Evolutionary conservation across 2,329 filamentous ascomycete species (phyloP).

Genomic region (Gyromitra esculenta): DNA sequence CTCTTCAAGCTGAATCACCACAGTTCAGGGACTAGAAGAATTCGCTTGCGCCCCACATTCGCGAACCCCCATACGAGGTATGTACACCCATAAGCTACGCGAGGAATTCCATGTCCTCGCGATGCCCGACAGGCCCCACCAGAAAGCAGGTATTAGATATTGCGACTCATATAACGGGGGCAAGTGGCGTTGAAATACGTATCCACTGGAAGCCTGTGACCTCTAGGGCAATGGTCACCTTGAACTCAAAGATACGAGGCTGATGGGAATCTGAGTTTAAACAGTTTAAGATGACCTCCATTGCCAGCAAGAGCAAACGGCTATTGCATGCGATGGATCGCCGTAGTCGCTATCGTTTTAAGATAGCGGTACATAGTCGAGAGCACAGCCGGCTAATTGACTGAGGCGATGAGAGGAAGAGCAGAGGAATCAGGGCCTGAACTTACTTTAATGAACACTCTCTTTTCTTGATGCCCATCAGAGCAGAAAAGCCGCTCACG

Average conservation of each 20-base stretch:
- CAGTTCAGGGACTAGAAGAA: slow-evolving; percentile 3
- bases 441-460: slow-evolving; percentile 40
- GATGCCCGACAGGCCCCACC: slow-evolving; percentile 8
- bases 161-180: slow-evolving; percentile 8
- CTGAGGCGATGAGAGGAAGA: slow-evolving; percentile 29
- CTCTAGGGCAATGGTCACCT: not conserved
- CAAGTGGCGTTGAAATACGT: slow-evolving; percentile 20
- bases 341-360: slow-evolving; percentile 24
- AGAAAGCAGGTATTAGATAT: not conserved
- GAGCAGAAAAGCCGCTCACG: slow-evolving; percentile 44
- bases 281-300: slow-evolving; percentile 9
- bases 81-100: slow-evolving; percentile 38
- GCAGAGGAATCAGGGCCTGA: slow-evolving; percentile 28
- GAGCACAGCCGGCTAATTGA: slow-evolving; percentile 35
- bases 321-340: slow-evolving; percentile 29
- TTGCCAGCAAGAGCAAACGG: slow-evolving; percentile 28
- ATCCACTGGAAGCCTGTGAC: slow-evolving; percentile 13
- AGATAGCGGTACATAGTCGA: slow-evolving; percentile 25
- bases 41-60: slow-evolving; percentile 24
- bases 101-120: slow-evolving; percentile 6
- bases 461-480: slow-evolving; percentile 7
- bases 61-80: slow-evolving; percentile 17
- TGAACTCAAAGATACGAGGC: slow-evolving; percentile 12
- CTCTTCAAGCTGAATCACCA: slow-evolving; percentile 30
- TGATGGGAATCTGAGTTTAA: slow-evolving; percentile 18